These are phyloP conservation scores for Boletus fagicola DNA, from an alignment of 768 basidiomycete genomes.

Conservation along the genomic window DNA sequence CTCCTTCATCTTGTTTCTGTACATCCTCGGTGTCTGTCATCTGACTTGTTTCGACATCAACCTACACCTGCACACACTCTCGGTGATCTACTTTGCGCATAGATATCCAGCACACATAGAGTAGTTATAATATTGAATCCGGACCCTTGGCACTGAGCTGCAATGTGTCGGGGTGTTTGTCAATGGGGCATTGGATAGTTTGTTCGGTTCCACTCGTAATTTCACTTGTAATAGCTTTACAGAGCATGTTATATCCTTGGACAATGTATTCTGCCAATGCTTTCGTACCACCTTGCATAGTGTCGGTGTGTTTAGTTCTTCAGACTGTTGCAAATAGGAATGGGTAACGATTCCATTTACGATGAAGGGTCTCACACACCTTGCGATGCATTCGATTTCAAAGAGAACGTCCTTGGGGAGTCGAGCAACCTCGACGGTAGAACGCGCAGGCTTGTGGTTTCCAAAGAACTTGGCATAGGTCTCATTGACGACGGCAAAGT, in stretches of 20 bases:
- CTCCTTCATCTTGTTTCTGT: background rate
- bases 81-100: conserved; percentile 19
- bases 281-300: too few relatives aligned
- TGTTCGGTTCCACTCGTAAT: conserved; percentile 4
- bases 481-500: conserved; percentile 80
- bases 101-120: conserved; percentile 25
- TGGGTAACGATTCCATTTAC: background rate
- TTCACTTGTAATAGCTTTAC: conserved; percentile 2
- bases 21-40: background rate
- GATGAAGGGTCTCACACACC: conserved; percentile 39
- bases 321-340: conserved; percentile 10
- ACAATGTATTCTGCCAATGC: background rate
- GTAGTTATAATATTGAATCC: conserved; percentile 7
- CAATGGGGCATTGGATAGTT: background rate
- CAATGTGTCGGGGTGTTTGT: background rate
- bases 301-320: conserved; percentile 13
- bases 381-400: conserved; percentile 89
- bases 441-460: conserved; percentile 88
- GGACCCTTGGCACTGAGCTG: background rate
- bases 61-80: conserved; percentile 6
- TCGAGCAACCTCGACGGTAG: conserved; percentile 84
- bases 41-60: background rate
- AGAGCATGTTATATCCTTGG: background rate
- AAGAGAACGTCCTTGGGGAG: conserved; percentile 90
- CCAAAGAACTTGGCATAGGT: conserved; percentile 86